phyloP scores from a whole-genome alignment of 2,329 filamentous ascomycete species.

The Exophiala viscosa region DNA sequence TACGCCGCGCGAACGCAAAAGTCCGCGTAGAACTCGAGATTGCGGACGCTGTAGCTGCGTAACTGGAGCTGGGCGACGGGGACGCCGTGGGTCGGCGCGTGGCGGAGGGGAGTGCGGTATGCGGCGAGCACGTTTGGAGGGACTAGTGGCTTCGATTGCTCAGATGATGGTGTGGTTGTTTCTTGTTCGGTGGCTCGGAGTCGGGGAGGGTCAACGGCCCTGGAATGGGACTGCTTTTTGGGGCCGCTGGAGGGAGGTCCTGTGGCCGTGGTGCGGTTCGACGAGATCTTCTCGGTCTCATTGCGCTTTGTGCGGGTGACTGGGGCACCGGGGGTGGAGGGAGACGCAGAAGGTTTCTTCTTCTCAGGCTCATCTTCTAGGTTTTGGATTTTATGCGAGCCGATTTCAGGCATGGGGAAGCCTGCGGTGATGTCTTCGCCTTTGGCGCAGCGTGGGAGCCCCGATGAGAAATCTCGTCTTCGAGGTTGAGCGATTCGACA shows the following conservation, averaged over 20 bases:
- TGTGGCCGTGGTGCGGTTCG: no score
- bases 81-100: slow-evolving; percentile 68
- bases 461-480: slow-evolving; percentile 11
- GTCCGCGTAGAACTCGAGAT: slow-evolving; percentile 90
- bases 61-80: slow-evolving; percentile 88
- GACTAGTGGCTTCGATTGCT: slow-evolving; percentile 15
- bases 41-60: slow-evolving; percentile 83
- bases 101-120: slow-evolving; percentile 76
- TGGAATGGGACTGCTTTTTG: not conserved
- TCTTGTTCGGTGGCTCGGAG: not conserved
- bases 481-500: slow-evolving; percentile 3
- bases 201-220: no score
- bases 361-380: not conserved
- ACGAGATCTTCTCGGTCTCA: no score
- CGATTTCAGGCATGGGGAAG: slow-evolving; percentile 19
- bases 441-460: not conserved
- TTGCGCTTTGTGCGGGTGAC: no score
- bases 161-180: not conserved
- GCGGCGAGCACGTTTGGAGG: slow-evolving; percentile 51
- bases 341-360: not conserved
- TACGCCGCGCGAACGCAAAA: slow-evolving; percentile 93
- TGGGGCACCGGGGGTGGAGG: not conserved
- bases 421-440: slow-evolving; percentile 21
- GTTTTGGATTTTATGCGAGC: slow-evolving; percentile 12
- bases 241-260: not conserved